Evolutionary conservation across 345 rosid genomes (phyloP), one percentile per base, ranked within the genome.

Genomic region (Murraya paniculata): DNA sequence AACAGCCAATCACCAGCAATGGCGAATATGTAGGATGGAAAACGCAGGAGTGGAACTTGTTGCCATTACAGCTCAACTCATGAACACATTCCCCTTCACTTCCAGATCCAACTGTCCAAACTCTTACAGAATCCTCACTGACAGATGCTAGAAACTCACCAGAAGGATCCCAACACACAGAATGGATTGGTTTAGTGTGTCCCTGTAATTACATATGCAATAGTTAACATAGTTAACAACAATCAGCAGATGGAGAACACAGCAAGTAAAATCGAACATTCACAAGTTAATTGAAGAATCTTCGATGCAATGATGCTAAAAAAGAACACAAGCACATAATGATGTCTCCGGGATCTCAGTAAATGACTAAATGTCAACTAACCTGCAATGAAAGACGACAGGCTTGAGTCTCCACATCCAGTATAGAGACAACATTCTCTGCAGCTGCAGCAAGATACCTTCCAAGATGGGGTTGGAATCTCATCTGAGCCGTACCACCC

Each of bases 381-480:
- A 94, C 99, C 98, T 89, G 93, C 70, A 96, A 83, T 22, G 95
- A 87, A 53, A 89, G 93, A 74, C 88, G 88, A 76, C 90, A 86
- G 75, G 83, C 87, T 86, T 87, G 92, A 60, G 99, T 93, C 85
- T 96, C 99, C 22, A 87, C 90, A 64, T 96, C 99, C 75, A 94
- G 80, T 84, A 96, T 90, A 62, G 97, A 90, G 18, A 94, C 93
- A 75, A 91, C 87, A 86, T 89, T 94, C 75, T 90, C 97, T 2
- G 93, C 87, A 38, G 93, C 93, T 38, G 95, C 94, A n/a, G 98
- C 98, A 7, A 96, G 97, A 88, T 89, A 91, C 87, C 87, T 90
- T 71, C 99, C 99, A 41, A 77, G 84, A 60, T 87, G 95, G 18
- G 99, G 98, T 82, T 96, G 99, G 82, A 96, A 96, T 83, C 99